Conservation (phyloP, 768 basidiomycete species). For the Saitozyma sp. region DNA sequence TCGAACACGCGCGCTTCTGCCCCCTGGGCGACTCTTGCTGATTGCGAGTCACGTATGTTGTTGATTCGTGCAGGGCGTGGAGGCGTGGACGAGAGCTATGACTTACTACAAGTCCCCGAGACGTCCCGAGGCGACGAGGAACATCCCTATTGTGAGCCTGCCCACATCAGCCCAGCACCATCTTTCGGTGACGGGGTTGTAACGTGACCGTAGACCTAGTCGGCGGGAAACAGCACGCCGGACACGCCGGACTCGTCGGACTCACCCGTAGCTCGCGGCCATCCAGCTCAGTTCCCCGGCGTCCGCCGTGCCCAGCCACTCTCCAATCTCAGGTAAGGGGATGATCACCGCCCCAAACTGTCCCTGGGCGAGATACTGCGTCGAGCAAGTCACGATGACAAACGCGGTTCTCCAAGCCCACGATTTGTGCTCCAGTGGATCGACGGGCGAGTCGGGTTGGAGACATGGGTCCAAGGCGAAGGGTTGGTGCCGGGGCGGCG, state of each 20-base stretch:
- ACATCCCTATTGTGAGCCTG: slow-evolving; percentile 37
- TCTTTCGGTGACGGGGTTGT: too few species aligned
- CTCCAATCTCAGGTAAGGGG: slow-evolving; percentile 28
- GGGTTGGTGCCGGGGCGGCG: too few species aligned
- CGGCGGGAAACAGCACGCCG: neutral
- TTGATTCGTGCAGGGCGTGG: too few species aligned
- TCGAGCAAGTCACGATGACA: slow-evolving; percentile 20
- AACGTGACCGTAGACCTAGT: too few species aligned
- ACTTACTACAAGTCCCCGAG: slow-evolving; percentile 33
- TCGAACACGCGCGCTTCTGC: too few species aligned
- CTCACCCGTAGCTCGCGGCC: slow-evolving; percentile 28
- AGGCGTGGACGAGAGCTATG: too few species aligned
- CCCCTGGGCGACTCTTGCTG: too few species aligned
- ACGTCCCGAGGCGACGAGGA: slow-evolving; percentile 31
- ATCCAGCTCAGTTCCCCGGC: slow-evolving; percentile 32
- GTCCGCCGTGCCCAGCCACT: slow-evolving; percentile 24
- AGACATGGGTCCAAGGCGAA: too few species aligned
- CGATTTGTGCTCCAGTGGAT: too few species aligned
- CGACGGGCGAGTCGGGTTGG: too few species aligned
- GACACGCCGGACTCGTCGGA: neutral
- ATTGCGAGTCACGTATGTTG: too few species aligned
- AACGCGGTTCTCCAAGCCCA: slow-evolving; percentile 18
- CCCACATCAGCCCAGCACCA: neutral
- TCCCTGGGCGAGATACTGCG: slow-evolving; percentile 30
- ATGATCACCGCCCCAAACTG: slow-evolving; percentile 35